Base-by-base conservation (phyloP, 2,329 filamentous ascomycete species). In the Colletotrichum somersetense region DNA sequence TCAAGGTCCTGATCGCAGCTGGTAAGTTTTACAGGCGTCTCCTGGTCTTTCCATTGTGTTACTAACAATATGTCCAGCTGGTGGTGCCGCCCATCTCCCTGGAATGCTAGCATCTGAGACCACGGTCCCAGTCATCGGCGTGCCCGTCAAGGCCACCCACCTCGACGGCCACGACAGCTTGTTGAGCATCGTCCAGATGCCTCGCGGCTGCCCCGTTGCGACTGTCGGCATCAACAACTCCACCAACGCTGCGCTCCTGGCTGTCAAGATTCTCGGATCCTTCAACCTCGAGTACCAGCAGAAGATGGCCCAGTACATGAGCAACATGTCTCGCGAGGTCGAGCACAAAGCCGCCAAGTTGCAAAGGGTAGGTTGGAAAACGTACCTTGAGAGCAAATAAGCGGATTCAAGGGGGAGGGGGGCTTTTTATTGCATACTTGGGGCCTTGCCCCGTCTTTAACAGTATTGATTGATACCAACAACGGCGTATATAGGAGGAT, bases 151-250 rank as follows among this genome's bases (percentile, higher is more conserved):
- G 82, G 92, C 91, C 0, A 93, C 91, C 26, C 88, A 90, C 30
- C 81, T 94, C 7, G 93, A 94, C 77, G 92, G 92, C 3, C 83
- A 91, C 72, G 93, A 95, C 78, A 91, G 89, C 73, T 81, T 95
- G 66, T 83, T 92, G 66, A 92, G 89, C 76, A 94, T 94, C 75
- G 91, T 93, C 5, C 92, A 94, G 78, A 94, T 95, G 92, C 93
- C 92, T 7, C 87, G 88, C 77, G 92, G 92, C 16, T 88, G 91
- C 62, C 93, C 93, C 12, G 91, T 91, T 18, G 92, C 92, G 7
- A 94, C 92, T 0, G 92, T 95, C 4, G 92, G 90, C 14, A 94
- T 95, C 80, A 93, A 94, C 81, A 95, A 95, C 82, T 92, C 91
- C 33, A 92, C 92, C 67, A 95, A 95, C 77, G 93, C 93, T 0